Evolutionary conservation across 2,329 filamentous ascomycete species (phyloP), one percentile per base, ranked within the genome.

Genomic region (Neoscytalidium dimidiatum): DNA sequence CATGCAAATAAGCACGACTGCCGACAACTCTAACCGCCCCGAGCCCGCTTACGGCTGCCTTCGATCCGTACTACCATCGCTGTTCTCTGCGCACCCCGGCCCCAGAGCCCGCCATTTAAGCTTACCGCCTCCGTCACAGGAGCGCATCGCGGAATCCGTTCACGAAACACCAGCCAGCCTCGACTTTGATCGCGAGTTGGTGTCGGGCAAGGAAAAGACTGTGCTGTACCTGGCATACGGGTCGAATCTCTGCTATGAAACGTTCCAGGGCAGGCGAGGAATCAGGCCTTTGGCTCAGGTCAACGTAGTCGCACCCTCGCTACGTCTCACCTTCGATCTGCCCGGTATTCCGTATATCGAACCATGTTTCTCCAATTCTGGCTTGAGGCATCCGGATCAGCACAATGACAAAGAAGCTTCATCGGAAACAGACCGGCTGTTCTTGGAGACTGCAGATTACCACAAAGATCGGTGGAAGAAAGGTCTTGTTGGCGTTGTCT

Each of bases 331-430:
- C 6, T 97, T 99, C 76, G 90, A 95, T 74, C 85, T 98, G 0
- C 87, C 93, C 0, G 94, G 93, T 0, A 73, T 97, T 0, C 92
- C 95, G 0, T 98, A 98, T 79, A 74, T 79, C 13, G 95, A 98
- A 78, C 94, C 95, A 0, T 97, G 94, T 77, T 97, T 98, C 75
- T 93, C 92, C 65, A 97, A 96, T 72, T 90, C 90, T 2, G 85
- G 84, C 17, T 83, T 84, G 61, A 86, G 90, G 53, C 83, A 87
- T 60, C 71, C 75, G 5, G 66, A 74, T 2, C 66, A 74, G 8
- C 64, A 62, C 4, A 7, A 31, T n/a, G 43, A 35, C 11, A 31
- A 75, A 78, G 19, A 67, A 75, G 38, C 38, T 67, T 64, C n/a
- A 29, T 80, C 56, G 51, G 64, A 19, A 67, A 70, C 67, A 3